Percentiles rank a stretch among this genome's conserved stretches.
phyloP scores from a whole-genome alignment of 345 rosid genomes.

The Brassica napus region DNA sequence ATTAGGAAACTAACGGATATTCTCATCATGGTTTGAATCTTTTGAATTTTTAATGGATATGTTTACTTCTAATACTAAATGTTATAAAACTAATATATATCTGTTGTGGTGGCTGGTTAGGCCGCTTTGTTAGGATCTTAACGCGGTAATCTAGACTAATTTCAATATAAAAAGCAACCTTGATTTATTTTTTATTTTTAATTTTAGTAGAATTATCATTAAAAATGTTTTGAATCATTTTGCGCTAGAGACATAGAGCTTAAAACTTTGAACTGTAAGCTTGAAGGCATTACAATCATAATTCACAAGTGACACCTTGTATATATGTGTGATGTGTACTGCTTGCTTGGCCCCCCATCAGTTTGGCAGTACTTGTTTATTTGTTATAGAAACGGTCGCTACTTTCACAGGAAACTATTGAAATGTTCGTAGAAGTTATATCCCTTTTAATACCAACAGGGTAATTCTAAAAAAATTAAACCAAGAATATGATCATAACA shows the following conservation, averaged over 20 bases:
- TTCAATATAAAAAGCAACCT: slow-evolving; percentile 12
- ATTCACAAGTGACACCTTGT: slow-evolving; percentile 18
- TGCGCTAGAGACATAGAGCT: slow-evolving; percentile 2
- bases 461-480: neutral
- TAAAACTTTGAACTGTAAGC: neutral
- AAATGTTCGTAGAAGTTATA: neutral
- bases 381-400: slow-evolving; percentile 2
- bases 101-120: slow-evolving; percentile 8
- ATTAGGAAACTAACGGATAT: slow-evolving; percentile 18
- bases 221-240: slow-evolving; percentile 23
- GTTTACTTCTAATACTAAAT: neutral
- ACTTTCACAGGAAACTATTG: neutral
- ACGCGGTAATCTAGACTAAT: slow-evolving; percentile 19
- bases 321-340: neutral
- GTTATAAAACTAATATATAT: neutral
- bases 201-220: neutral
- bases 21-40: neutral
- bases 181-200: neutral
- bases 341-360: slow-evolving; percentile 17
- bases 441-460: neutral
- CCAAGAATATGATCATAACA: neutral
- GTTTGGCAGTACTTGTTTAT: slow-evolving; percentile 20
- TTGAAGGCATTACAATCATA: slow-evolving; percentile 17
- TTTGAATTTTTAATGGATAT: slow-evolving; percentile 22
- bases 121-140: slow-evolving; percentile 37